Evolutionary conservation across 768 basidiomycete species (phyloP), one percentile per base, ranked within the genome.

Genomic region (Sistotremastrum niveocremeum): DNA sequence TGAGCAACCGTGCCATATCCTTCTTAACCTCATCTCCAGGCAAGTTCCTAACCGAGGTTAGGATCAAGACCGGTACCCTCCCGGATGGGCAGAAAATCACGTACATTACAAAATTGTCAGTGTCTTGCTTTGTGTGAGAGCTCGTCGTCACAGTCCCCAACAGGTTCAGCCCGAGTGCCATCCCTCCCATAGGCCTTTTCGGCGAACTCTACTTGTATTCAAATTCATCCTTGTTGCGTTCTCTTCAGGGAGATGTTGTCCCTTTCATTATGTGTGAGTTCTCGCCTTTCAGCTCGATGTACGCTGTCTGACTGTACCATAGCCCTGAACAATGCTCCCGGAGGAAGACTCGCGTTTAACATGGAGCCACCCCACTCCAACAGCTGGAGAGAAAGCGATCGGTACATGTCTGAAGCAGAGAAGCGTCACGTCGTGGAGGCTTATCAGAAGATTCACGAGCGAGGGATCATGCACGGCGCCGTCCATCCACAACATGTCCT

Each of bases 221-320:
- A 7, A 46, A 54, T 38, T 43, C 46, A 9, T 37, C 49, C 8
- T 48, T 54, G 28, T 45, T 58, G 8, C 49, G 55, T 32, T 49
- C 42, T n/a, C 52, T 59, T 4, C 57, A 58, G 41, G 58, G 57
- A n/a, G 34, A 33, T 36, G 34, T 44, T 39, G 51, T 58, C 30
- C 46, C 57, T 3, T 42, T 32, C 31, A 41, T 58, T 12, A 50
- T 54, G 30, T 48, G 51, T 29, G 45, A 54, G 8, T 45, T 36
- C 20, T 20, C 20, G 20, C 20, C 20, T 20, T 20, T 20, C 20
- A 20, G 20, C 20, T 20, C 20, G 20, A 20, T 20, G 20, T 20
- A 20, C 20, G 20, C 20, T 20, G 20, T 20, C 20, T 20, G 20
- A 20, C 20, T 20, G 20, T 20, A 20, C 20, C 20, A 20, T 20